Evolutionary conservation across 2,329 filamentous ascomycete genomes (phyloP).

Genomic region (Fusarium incarnatum): DNA sequence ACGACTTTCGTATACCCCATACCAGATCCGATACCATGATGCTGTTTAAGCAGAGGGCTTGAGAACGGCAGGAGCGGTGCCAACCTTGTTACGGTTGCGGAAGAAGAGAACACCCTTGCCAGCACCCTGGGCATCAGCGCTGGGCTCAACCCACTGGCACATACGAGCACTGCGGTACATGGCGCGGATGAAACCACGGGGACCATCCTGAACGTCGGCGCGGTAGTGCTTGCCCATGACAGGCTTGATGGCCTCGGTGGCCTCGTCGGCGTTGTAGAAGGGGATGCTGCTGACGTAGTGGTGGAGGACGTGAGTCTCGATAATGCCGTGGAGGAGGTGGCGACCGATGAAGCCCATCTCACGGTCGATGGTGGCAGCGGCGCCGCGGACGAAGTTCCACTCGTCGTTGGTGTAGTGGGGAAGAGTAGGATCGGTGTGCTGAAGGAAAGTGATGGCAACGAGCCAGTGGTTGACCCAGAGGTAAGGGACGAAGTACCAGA

Average conservation of each 20-base stretch:
- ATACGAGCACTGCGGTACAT: conserved; percentile 83
- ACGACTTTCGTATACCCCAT: conserved; percentile 2
- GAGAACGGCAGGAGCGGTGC: conserved; percentile 59
- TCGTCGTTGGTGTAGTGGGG: conserved; percentile 88
- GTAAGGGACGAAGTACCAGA: conserved; percentile 97
- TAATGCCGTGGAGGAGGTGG: conserved; percentile 90
- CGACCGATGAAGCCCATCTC: conserved; percentile 97
- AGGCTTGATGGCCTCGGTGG: conserved; percentile 90
- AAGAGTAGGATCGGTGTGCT: conserved; percentile 94
- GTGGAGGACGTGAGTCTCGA: conserved; percentile 97
- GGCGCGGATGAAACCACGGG: conserved; percentile 84
- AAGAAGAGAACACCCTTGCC: conserved; percentile 91
- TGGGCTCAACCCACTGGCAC: conserved; percentile 99
- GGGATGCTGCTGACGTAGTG: conserved; percentile 97
- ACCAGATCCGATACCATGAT: conserved; percentile 1
- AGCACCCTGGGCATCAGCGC: conserved; percentile 80
- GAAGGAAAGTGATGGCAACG: conserved; percentile 95
- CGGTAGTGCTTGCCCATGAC: conserved; percentile 98
- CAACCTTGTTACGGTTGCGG: conserved; percentile 92
- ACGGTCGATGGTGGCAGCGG: conserved; percentile 94
- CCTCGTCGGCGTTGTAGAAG: conserved; percentile 96
- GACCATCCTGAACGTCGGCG: conserved; percentile 79
- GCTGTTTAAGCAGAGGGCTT: conserved; percentile 30
- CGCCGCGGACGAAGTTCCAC: conserved; percentile 95
- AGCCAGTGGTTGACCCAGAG: conserved; percentile 99